phyloP scores from a whole-genome alignment of 352 stramenopile genomes.

The Elongisporangium undulatum region DNA sequence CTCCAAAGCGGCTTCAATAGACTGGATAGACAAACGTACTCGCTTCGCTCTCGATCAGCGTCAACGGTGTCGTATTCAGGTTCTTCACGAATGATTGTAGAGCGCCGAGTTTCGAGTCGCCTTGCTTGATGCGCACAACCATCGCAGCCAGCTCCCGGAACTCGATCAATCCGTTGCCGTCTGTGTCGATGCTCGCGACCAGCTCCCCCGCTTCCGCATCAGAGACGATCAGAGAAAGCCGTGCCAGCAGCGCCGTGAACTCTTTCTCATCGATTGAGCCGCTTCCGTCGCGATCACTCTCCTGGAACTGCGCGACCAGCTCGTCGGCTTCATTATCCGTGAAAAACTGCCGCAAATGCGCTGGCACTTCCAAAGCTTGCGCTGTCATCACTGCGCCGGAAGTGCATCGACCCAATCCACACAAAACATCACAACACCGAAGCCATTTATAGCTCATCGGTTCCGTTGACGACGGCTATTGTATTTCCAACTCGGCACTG shows the following conservation, averaged over 20 bases:
- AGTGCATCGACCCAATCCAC: not conserved
- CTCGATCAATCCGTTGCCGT: constrained; percentile 58
- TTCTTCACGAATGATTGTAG: constrained; percentile 40
- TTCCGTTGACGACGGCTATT: not conserved
- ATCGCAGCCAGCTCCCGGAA: constrained; percentile 55
- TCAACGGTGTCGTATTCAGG: constrained; percentile 58
- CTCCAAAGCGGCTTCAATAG: not conserved
- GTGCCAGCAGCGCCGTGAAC: constrained; percentile 52
- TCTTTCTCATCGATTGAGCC: constrained; percentile 59
- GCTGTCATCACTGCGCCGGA: not conserved
- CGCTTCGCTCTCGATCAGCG: constrained; percentile 57
- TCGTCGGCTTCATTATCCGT: constrained; percentile 49
- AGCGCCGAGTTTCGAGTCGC: constrained; percentile 37
- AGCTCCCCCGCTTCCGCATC: constrained; percentile 42
- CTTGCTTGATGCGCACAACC: constrained; percentile 49
- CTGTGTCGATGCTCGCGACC: constrained; percentile 45
- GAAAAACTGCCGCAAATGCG: constrained; percentile 35
- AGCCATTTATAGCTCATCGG: not conserved
- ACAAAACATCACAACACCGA: not conserved
- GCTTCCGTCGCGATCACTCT: constrained; percentile 48
- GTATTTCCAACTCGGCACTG: not conserved
- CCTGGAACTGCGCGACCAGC: constrained; percentile 53
- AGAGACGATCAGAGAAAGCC: constrained; percentile 40
- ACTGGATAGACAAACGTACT: constrained; percentile 3
- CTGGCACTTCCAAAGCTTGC: constrained; percentile 25